A percentile compares a stretch with the other conserved stretches of the same genome.
Evolutionary conservation across 441 rosid species (phyloP).

Genomic region (Adansonia rubrostipa): DNA sequence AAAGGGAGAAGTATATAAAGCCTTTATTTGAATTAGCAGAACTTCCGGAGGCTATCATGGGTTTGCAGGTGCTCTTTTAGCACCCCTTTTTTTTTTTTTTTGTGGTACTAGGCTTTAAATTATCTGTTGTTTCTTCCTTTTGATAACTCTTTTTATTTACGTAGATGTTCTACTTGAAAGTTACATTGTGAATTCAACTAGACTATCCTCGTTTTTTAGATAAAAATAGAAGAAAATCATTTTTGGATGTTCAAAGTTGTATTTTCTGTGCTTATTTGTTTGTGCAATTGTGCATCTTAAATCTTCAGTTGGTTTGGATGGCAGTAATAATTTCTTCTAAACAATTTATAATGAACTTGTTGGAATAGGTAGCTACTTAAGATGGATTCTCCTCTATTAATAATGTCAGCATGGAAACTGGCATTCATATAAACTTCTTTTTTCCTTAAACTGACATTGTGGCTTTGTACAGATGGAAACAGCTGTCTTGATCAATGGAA

Average conservation of each 20-base stretch:
- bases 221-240: constrained; percentile 3
- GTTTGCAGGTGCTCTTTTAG: constrained; percentile 69
- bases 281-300: constrained; percentile 2
- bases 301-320: constrained; percentile 7
- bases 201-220: not conserved
- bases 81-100: not conserved
- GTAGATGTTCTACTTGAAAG: no score
- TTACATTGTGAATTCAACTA: not conserved
- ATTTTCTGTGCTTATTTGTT: not conserved
- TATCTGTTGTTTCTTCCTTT: constrained; percentile 26
- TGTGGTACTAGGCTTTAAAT: constrained; percentile 18
- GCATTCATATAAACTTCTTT: not conserved
- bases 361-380: constrained; percentile 6
- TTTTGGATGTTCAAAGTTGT: constrained; percentile 8
- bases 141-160: not conserved
- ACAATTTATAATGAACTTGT: constrained; percentile 6
- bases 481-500: constrained; percentile 68
- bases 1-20: constrained; percentile 89
- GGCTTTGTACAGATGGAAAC: constrained; percentile 81
- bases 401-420: constrained; percentile 8
- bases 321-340: not conserved
- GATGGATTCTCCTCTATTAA: constrained; percentile 20
- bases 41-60: constrained; percentile 96
- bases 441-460: constrained; percentile 15
- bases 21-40: constrained; percentile 79